Evolutionary conservation across 106 monocot species (phyloP), one percentile per base, ranked within the genome.

Genomic region (Narthecium ossifragum): DNA sequence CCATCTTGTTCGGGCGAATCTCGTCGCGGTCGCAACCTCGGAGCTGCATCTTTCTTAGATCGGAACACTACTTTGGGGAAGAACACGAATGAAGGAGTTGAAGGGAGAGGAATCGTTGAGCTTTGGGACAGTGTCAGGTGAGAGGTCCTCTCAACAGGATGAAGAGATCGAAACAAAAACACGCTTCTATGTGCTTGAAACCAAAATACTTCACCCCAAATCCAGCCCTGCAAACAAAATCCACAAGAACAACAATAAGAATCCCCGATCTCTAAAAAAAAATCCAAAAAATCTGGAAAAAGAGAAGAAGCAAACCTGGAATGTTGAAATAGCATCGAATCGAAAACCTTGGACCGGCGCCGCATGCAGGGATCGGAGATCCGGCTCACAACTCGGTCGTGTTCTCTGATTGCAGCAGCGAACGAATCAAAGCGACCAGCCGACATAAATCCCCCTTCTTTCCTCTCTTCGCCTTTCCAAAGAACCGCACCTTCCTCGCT

Each of bases 131-230:
- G 2, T 51, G 63, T 80, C 65, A 70, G 25, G 69, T 54, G 48
- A 72, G 56, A 27, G 49, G 49, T 38, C 48, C 34, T 59, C 69
- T 58, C 17, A 38, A 45, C 31, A 55, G 71, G 60, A 63, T 53
- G 69, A 69, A 63, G 46, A 66, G 45, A 4, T 3, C 3, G 17
- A 5, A 41, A 60, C 61, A 36, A 55, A 29, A 43, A 39, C 55
- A 31, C 45, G 51, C 25, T 63, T 34, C 66, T n/a, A 71, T 58
- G 29, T 76, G 76, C 49, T 67, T 48, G 53, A 81, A 81, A 6
- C 81, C 76, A 34, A 59, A 64, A 30, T 81, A 81, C 46, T 65
- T 81, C 48, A 81, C 68, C 36, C 67, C 68, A 34, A 76, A 76
- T 22, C 76, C 76, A 64, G 59, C 45, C 68, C 81, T 81, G 72